Evolutionary conservation across 2,329 filamentous ascomycete species (phyloP).

Genomic region (Alternaria arborescens): DNA sequence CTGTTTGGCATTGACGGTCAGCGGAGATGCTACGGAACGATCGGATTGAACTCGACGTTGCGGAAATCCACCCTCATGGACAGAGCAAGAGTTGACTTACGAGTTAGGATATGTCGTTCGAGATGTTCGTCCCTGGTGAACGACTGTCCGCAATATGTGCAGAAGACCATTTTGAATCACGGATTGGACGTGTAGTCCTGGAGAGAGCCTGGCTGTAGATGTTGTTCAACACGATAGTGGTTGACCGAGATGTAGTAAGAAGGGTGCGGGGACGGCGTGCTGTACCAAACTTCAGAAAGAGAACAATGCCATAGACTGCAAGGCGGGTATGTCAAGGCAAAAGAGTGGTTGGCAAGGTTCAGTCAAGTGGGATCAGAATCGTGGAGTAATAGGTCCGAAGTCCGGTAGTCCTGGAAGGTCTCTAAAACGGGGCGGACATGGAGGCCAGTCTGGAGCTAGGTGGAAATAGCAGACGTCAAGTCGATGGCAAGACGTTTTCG

Average conservation of each 20-base stretch:
- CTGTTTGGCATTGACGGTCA: constrained; percentile 36
- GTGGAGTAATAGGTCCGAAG: constrained; percentile 26
- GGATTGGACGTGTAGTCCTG: constrained; percentile 4
- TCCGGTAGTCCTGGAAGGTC: constrained; percentile 16
- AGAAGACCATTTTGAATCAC: constrained; percentile 59
- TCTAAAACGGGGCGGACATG: constrained; percentile 27
- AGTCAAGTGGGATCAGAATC: constrained; percentile 15
- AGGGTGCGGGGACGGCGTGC: constrained; percentile 15
- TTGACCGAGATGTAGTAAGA: background rate
- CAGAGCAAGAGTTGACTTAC: constrained; percentile 45
- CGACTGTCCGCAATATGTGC: constrained; percentile 63
- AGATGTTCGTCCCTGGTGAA: constrained; percentile 63
- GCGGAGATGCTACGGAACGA: constrained; percentile 2
- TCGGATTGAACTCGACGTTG: background rate
- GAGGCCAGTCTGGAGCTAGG: constrained; percentile 30
- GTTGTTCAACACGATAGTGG: background rate
- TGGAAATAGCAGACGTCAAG: constrained; percentile 34
- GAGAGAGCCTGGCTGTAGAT: constrained; percentile 3
- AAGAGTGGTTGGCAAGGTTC: constrained; percentile 19
- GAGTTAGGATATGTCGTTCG: constrained; percentile 62
- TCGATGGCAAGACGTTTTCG: constrained; percentile 26
- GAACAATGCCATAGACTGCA: constrained; percentile 22
- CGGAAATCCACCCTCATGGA: background rate
- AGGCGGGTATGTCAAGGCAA: constrained; percentile 15
- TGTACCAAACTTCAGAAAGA: constrained; percentile 20